Evolutionary conservation across 1,284 basidiomycete species (phyloP).

Genomic region (Rhodotorula sp.): DNA sequence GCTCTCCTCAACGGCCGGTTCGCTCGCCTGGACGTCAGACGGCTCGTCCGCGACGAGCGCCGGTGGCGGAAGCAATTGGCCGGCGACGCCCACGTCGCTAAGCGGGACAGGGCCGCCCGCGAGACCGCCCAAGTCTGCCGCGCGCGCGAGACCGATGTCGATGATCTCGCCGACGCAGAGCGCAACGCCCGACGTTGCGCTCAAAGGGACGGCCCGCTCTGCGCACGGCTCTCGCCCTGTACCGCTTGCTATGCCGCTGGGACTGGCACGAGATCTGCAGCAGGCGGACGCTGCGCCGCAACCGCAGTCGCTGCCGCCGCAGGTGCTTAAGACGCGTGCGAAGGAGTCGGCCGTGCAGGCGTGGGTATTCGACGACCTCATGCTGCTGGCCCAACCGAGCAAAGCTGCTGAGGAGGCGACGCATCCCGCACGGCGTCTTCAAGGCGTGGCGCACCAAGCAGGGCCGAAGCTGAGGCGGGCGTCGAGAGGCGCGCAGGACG

Average conservation of each 20-base stretch:
- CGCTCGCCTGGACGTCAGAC: conserved; percentile 17
- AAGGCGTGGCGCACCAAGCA: background rate
- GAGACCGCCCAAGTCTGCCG: background rate
- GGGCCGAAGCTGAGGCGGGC: conserved; percentile 6
- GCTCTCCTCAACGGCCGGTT: background rate
- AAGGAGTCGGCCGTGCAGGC: conserved; percentile 51
- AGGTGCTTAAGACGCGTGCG: conserved; percentile 28
- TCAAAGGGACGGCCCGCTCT: too few relatives aligned
- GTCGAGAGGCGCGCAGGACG: conserved; percentile 22
- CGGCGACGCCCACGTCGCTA: background rate
- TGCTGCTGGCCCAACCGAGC: conserved; percentile 56
- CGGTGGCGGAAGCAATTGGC: background rate
- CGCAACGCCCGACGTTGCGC: background rate
- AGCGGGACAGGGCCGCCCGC: too few relatives aligned
- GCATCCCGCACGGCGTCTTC: background rate
- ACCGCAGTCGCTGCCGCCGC: background rate
- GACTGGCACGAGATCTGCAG: too few relatives aligned
- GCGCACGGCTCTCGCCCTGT: background rate
- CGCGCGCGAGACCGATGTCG: too few relatives aligned
- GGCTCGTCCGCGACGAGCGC: background rate
- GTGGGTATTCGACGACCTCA: conserved; percentile 69
- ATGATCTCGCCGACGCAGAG: background rate
- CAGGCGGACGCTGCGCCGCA: background rate
- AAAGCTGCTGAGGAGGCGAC: background rate
- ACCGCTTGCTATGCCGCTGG: background rate